Percentiles rank a stretch among this genome's conserved stretches.
phyloP scores from a whole-genome alignment of 805 yeast genomes.

The Citeromyces nyonsensis region DNA sequence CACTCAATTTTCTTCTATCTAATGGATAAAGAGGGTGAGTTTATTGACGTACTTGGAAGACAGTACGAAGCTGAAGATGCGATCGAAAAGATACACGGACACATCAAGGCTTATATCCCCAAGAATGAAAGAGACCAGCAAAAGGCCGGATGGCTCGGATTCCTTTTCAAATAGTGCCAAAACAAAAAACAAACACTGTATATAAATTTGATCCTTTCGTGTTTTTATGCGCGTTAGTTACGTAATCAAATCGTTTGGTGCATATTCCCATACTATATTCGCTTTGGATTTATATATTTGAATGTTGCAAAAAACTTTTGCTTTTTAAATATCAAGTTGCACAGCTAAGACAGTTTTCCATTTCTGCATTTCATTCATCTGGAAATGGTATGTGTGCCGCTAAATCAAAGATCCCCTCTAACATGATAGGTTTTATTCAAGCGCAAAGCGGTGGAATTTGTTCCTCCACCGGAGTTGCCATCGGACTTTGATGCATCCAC shows the following conservation, averaged over 20 bases:
- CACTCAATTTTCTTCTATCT: slow-evolving; percentile 94
- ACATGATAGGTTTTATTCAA: slow-evolving; percentile 52
- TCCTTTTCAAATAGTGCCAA: slow-evolving; percentile 26
- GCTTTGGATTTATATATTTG: no score
- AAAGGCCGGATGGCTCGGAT: slow-evolving; percentile 44
- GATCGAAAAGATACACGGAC: slow-evolving; percentile 58
- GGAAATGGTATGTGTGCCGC: no score
- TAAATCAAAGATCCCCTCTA: no score
- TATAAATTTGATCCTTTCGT: no score
- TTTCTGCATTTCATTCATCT: no score
- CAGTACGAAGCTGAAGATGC: slow-evolving; percentile 74
- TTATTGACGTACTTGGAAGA: slow-evolving; percentile 88
- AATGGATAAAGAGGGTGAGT: slow-evolving; percentile 97
- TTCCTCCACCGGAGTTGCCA: slow-evolving; percentile 43
- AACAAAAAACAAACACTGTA: no score
- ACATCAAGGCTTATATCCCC: slow-evolving; percentile 65
- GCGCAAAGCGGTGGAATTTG: slow-evolving; percentile 50
- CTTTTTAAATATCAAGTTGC: no score
- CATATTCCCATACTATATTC: no score
- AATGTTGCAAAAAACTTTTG: no score
- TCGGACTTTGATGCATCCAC: slow-evolving; percentile 24
- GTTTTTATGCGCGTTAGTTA: no score
- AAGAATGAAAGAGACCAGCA: slow-evolving; percentile 51
- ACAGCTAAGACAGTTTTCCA: no score
- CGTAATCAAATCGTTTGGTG: no score